Evolutionary conservation across 1,284 basidiomycete species (phyloP), one percentile per base, ranked within the genome.

Genomic region (Puccinia brachypodii): DNA sequence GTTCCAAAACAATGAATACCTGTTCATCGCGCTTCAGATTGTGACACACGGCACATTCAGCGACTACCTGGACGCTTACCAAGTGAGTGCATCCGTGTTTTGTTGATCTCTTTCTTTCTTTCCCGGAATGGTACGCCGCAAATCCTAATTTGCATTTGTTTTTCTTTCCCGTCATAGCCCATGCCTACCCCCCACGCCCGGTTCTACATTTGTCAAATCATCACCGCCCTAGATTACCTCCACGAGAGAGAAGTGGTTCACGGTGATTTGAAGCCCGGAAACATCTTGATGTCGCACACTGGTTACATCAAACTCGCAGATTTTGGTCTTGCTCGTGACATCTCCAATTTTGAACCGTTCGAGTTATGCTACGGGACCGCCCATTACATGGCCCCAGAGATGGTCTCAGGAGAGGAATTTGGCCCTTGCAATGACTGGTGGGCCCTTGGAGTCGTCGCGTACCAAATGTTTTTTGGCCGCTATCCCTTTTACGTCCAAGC

Each of bases 331-430:
- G 50, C 73, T 8, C 73, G 40, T 6, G 38, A 31, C 28, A 36
- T 42, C 8, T 28, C 64, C 22, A 3, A 14, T 1, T 3, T 3
- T n/a, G 25, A 22, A 56, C 28, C 22, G 8, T 44, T 25, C 11
- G 11, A n/a, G 0, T 2, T 11, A 19, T 53, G 50, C 25, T 38
- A 62, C 38, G 74, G 74, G 13, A 76, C 74, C 3, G 14, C 28
- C 4, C 36, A 76, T 44, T 76, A 62, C 53, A 76, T 76, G 53
- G 36, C 74, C 28, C 74, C 74, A 25, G 74, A 76, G 42, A 76
- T 62, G 36, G 16, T 76, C 31, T 9, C 4, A 33, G 44, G 44
- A 0, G 11, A 7, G 25, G 7, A 14, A 7, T 72, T 50, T 16
- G 69, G 69, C 28, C 28, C 33, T 7, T 53, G 33, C 8, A 53